Percentiles rank a stretch among this genome's conserved stretches.
phyloP scores from a whole-genome alignment of 441 rosid species.

The Erodium trifolium region DNA sequence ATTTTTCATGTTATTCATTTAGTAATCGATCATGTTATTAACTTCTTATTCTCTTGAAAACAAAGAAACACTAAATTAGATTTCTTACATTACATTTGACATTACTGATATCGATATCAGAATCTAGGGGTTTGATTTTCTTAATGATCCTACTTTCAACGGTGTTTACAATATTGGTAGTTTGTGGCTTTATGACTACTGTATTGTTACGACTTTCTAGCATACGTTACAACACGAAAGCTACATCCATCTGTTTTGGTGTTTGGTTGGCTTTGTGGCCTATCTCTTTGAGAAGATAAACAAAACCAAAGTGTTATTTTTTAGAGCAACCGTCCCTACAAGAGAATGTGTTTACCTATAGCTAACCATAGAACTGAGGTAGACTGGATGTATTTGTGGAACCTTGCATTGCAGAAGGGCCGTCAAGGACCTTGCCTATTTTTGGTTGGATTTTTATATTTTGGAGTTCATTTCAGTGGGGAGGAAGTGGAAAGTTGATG shows the following conservation, averaged over 20 bases:
- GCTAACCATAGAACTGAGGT: slow-evolving; percentile 94
- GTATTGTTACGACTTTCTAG: too few relatives aligned
- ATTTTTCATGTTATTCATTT: too few relatives aligned
- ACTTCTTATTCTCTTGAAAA: too few relatives aligned
- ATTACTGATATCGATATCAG: too few relatives aligned
- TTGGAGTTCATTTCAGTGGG: not conserved
- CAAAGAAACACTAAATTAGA: too few relatives aligned
- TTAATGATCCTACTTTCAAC: too few relatives aligned
- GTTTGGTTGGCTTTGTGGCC: slow-evolving; percentile 94
- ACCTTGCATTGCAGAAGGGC: slow-evolving; percentile 8
- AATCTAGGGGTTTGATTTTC: too few relatives aligned
- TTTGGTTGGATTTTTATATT: not conserved
- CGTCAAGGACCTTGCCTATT: slow-evolving; percentile 25
- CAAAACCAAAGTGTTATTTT: slow-evolving; percentile 65
- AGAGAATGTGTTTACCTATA: slow-evolving; percentile 63
- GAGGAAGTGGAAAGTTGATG: not conserved
- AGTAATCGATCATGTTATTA: too few relatives aligned
- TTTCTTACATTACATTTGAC: too few relatives aligned
- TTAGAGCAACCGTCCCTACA: slow-evolving; percentile 35
- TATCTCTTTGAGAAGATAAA: slow-evolving; percentile 76
- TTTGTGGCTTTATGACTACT: too few relatives aligned
- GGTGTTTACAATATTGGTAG: too few relatives aligned
- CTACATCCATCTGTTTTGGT: slow-evolving; percentile 15
- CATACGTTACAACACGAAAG: too few relatives aligned
- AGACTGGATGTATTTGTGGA: slow-evolving; percentile 98